Base-by-base conservation (phyloP, 2,329 filamentous ascomycete genomes). In the Fusarium phyllophilum region DNA sequence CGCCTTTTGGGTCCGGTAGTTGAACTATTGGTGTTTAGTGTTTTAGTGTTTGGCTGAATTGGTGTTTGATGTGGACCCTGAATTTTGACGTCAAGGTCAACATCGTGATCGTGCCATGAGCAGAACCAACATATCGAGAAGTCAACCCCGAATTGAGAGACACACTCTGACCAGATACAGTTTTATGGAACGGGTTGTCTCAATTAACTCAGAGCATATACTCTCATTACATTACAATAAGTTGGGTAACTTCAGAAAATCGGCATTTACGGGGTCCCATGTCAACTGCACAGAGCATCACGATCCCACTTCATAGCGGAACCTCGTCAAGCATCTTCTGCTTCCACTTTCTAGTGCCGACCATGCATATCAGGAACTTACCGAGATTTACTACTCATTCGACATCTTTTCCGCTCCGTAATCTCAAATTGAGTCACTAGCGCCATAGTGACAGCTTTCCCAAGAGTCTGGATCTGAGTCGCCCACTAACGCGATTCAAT, bases 21-120 rank as follows among this genome's bases (percentile, higher is more conserved):
- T 33, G 39, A 31, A 45, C 65, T 69, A 69, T 64, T 49, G 58
- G 20, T 29, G 36, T 38, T n/a, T 65, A 69, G 34, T 39, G 62
- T 41, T 67, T 66, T 31, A 20, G 62, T 64, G 1, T 44, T n/a
- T n/a, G n/a, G n/a, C 57, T 64, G 29, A 15, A 13, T 56, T 68
- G 24, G 20, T 38, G 14, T 54, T n/a, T 8, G 33, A n/a, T 15
- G 33, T 69, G 51, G 58, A 64, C 65, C 65, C 51, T 38, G 55
- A 24, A 26, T 31, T 63, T 67, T 45, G 29, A 64, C 24, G n/a
- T n/a, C 14, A n/a, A 22, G 5, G 29, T 1, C 18, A 31, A 10
- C 12, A 33, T 13, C 24, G 20, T 22, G 26, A 33, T 51, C 17
- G 10, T 6, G 18, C 3, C 4, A 8, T n/a, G n/a, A 34, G 13